Conservation (phyloP, 2,329 filamentous ascomycete species). For the Penicillium sp. region DNA sequence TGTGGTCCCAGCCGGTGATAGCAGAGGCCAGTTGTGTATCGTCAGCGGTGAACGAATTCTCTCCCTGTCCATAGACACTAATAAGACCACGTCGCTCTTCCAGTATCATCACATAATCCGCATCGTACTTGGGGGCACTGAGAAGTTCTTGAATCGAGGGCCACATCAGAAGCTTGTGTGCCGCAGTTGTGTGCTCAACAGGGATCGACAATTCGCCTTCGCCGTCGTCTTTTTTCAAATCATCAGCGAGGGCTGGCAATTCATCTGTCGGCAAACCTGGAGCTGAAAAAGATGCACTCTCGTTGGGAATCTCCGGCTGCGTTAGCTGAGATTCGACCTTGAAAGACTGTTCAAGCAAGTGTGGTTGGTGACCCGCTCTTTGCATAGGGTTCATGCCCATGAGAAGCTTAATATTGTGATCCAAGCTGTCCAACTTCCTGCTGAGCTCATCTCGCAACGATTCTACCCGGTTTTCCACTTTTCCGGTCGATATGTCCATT, state of each 20-base stretch:
- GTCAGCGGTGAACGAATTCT: conserved; percentile 64
- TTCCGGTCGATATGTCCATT: background rate
- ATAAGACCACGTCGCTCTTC: conserved; percentile 74
- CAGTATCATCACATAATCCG: conserved; percentile 71
- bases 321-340: background rate
- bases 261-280: conserved; percentile 11
- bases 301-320: background rate
- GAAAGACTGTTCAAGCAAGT: background rate
- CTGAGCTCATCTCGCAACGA: conserved; percentile 13
- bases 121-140: conserved; percentile 55
- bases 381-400: background rate
- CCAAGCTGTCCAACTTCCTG: conserved; percentile 16
- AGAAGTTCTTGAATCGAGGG: conserved; percentile 67
- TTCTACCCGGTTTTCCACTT: conserved; percentile 29
- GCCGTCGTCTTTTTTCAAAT: conserved; percentile 23
- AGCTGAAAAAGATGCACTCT: background rate
- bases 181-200: conserved; percentile 85
- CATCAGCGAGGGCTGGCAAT: conserved; percentile 6
- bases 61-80: conserved; percentile 75
- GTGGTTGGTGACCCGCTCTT: background rate
- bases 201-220: conserved; percentile 69
- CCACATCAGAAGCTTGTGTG: conserved; percentile 76
- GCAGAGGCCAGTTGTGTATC: conserved; percentile 35
- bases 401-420: background rate
- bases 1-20: background rate